phyloP scores from a whole-genome alignment of 2,329 filamentous ascomycete genomes.

The Aspergillus tubingensis region DNA sequence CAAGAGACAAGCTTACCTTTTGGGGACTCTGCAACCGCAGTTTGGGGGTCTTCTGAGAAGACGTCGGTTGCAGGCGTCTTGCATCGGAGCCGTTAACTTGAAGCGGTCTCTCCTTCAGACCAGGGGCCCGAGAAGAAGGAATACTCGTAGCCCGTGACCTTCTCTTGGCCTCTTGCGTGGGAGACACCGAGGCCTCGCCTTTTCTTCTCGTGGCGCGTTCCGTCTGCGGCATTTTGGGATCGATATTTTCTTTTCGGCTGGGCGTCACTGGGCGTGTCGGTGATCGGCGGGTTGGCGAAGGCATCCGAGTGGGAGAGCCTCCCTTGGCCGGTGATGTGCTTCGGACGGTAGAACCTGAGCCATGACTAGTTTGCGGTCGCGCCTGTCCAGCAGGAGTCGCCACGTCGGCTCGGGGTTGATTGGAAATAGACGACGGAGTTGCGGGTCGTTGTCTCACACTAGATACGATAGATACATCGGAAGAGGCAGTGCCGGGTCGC shows the following conservation, averaged over 20 bases:
- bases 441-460: conserved; percentile 41
- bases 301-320: conserved; percentile 30
- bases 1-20: conserved; percentile 43
- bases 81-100: conserved; percentile 35
- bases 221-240: conserved; percentile 33
- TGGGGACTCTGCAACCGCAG: conserved; percentile 66
- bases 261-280: conserved; percentile 37
- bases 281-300: conserved; percentile 36
- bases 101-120: conserved; percentile 37
- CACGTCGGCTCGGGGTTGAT: conserved; percentile 29
- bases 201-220: conserved; percentile 39
- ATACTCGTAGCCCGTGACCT: conserved; percentile 53
- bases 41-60: conserved; percentile 71
- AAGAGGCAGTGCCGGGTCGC: conserved; percentile 64
- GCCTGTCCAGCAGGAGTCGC: conserved; percentile 33
- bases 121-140: conserved; percentile 46
- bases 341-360: conserved; percentile 31
- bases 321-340: conserved; percentile 35
- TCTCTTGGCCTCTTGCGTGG: conserved; percentile 44
- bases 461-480: conserved; percentile 50
- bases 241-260: conserved; percentile 45
- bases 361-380: conserved; percentile 33
- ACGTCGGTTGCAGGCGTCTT: conserved; percentile 50
- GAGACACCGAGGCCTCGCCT: conserved; percentile 35
- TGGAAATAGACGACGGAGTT: conserved; percentile 31